Evolutionary conservation across 306 rosid species (phyloP), one percentile per base, ranked within the genome.

Genomic region (Comarum palustre): DNA sequence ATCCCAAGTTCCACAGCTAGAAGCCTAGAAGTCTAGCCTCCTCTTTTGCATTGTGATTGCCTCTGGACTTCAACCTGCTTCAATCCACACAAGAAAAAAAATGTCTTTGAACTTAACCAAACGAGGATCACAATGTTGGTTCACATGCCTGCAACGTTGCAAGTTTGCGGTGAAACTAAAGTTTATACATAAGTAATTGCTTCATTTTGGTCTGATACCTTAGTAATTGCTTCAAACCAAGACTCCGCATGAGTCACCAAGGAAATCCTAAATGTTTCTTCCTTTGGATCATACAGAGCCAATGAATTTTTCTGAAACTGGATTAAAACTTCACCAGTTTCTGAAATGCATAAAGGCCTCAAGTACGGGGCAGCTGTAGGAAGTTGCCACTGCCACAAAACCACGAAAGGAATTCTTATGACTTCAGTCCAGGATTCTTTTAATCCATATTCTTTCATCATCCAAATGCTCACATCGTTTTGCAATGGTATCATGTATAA

Each of bases 321-420:
- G 25, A 52, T 20, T 20, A 68, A 2, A 68, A 68, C 73, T 68
- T 68, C 58, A 8, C 41, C 72, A 8, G 16, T 45, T 19, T 68
- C 43, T 68, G 52, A 68, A 29, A 68, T 46, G 43, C 59, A 48
- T 19, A 29, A 6, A 68, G 59, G 43, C 29, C 22, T 29, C 29
- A 38, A 63, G 29, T 19, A 8, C 8, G 6, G 27, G n/a, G 3
- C 55, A 17, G 8, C 39, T 7, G 10, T 11, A 22, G 55, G 39
- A n/a, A n/a, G n/a, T n/a, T n/a, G n/a, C n/a, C n/a, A n/a, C n/a
- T n/a, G n/a, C n/a, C n/a, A n/a, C 7, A 13, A 13, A 45, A 45
- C 16, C 29, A 38, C 24, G 5, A 2, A 0, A 27, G 58, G 27
- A 47, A 68, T 68, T 27, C 11, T 10, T 2, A 17, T 0, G 10